Conservation (phyloP, 2,329 filamentous ascomycete genomes). For the Dichotomopilus funicola region DNA sequence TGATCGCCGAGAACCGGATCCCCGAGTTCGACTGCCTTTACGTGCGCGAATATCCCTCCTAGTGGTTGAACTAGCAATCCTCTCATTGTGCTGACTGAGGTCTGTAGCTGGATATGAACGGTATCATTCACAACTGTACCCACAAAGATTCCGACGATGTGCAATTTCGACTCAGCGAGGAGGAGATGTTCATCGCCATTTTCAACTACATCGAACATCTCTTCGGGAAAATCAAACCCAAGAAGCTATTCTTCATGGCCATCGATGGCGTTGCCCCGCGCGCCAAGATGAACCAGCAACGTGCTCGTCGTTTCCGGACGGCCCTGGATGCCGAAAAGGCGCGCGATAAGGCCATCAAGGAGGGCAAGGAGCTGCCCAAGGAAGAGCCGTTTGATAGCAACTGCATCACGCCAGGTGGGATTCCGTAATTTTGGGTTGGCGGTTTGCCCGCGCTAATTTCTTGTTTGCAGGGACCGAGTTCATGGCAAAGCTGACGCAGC, state of each 20-base stretch:
- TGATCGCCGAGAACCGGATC: constrained; percentile 97
- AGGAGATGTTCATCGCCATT: constrained; percentile 99
- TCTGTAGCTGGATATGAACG: constrained; percentile 84
- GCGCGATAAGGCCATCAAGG: constrained; percentile 82
- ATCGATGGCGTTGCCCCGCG: constrained; percentile 96
- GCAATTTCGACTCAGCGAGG: constrained; percentile 87
- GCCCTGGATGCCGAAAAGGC: constrained; percentile 85
- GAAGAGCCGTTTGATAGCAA: constrained; percentile 98
- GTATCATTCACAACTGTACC: constrained; percentile 99
- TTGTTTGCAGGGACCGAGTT: constrained; percentile 64
- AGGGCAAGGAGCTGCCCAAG: constrained; percentile 88
- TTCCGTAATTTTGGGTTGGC: no score
- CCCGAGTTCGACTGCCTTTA: constrained; percentile 98
- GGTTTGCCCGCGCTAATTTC: constrained; percentile 3
- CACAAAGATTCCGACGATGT: constrained; percentile 93
- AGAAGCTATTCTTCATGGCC: constrained; percentile 99
- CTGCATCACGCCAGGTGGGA: constrained; percentile 82
- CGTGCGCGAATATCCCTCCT: constrained; percentile 38
- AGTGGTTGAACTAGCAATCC: constrained; percentile 8
- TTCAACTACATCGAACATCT: constrained; percentile 99
- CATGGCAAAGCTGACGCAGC: constrained; percentile 91
- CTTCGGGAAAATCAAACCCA: constrained; percentile 97
- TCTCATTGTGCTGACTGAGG: constrained; percentile 31
- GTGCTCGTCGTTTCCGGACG: constrained; percentile 88
- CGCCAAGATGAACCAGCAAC: constrained; percentile 99